Evolutionary conservation across 225 moss, liverwort and hornwort genomes (phyloP).

Genomic region (Antitrichia curtipendula): DNA sequence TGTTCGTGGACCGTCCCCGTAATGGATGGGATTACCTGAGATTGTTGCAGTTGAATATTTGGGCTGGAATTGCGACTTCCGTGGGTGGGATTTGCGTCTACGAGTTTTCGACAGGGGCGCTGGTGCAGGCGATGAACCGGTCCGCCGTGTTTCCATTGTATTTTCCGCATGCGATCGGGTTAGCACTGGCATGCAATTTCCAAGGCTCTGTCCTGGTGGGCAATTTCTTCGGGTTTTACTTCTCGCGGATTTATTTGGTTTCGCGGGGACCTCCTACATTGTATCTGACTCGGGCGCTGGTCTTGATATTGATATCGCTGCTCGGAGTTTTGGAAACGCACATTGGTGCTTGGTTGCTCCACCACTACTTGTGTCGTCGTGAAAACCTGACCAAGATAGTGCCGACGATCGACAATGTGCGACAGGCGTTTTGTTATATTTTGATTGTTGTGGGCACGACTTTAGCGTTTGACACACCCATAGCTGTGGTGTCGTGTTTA

Average conservation of each 20-base stretch:
- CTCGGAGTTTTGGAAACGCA: slow-evolving; percentile 20
- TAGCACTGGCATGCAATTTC: slow-evolving; percentile 33
- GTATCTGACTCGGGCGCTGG: not conserved
- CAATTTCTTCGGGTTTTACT: slow-evolving; percentile 15
- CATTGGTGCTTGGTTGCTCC: slow-evolving; percentile 32
- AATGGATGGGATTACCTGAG: not conserved
- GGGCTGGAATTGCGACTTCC: not conserved
- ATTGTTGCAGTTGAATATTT: not conserved
- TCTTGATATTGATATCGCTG: slow-evolving; percentile 1
- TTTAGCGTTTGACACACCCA: slow-evolving; percentile 12
- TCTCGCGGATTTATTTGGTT: slow-evolving; percentile 17
- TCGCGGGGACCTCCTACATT: not conserved
- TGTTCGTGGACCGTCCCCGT: not conserved
- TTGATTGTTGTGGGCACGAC: slow-evolving; percentile 15
- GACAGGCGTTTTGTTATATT: slow-evolving; percentile 9
- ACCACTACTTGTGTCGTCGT: slow-evolving; percentile 8
- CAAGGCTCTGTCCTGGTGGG: slow-evolving; percentile 4
- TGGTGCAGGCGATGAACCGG: slow-evolving; percentile 4
- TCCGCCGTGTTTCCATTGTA: slow-evolving; percentile 52
- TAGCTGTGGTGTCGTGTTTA: slow-evolving; percentile 18
- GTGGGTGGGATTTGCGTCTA: slow-evolving; percentile 11
- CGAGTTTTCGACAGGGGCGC: slow-evolving; percentile 8
- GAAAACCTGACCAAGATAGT: slow-evolving; percentile 7
- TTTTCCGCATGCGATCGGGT: slow-evolving; percentile 21
- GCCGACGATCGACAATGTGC: slow-evolving; percentile 45